These are phyloP conservation scores for Dictyostelium firmibasis DNA, from an alignment of 78 protist genomes.

Conservation along the genomic window DNA sequence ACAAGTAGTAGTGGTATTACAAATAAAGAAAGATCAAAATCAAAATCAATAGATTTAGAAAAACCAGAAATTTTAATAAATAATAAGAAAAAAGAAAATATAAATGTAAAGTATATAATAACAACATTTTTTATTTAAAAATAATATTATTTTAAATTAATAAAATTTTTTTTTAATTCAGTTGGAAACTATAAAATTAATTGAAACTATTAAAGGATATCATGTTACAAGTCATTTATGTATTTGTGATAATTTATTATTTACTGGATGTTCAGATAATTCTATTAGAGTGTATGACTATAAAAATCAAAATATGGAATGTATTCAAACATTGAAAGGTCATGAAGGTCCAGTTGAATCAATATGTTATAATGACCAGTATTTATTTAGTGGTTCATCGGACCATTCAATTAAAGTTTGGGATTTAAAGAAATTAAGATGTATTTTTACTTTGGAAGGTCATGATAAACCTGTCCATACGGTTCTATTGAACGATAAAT, in stretches of 20 bases:
- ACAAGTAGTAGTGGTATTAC: background rate
- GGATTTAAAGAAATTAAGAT: slow-evolving; percentile 67
- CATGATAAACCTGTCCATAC: slow-evolving; percentile 68
- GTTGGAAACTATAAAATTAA: slow-evolving; percentile 14
- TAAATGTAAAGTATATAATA: background rate
- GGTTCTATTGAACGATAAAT: slow-evolving; percentile 48
- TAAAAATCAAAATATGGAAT: slow-evolving; percentile 41
- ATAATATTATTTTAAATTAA: background rate
- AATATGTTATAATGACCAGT: slow-evolving; percentile 72
- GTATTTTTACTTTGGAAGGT: slow-evolving; percentile 76
- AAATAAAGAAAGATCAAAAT: slow-evolving; percentile 27
- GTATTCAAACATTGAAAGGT: slow-evolving; percentile 36
- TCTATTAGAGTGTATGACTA: slow-evolving; percentile 55
- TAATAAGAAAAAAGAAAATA: background rate
- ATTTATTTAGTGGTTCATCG: slow-evolving; percentile 34
- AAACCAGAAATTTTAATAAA: slow-evolving; percentile 8
- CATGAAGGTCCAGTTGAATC: slow-evolving; percentile 79
- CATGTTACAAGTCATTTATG: slow-evolving; percentile 42
- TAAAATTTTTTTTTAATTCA: background rate
- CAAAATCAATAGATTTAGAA: slow-evolving; percentile 33
- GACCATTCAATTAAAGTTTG: slow-evolving; percentile 73
- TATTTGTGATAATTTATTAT: slow-evolving; percentile 37
- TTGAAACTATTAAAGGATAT: slow-evolving; percentile 56
- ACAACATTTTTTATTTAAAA: too few species aligned
- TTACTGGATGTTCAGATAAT: slow-evolving; percentile 70